phyloP scores from a whole-genome alignment of 1,139 yeast species.

The Suhomyces coccinellae region DNA sequence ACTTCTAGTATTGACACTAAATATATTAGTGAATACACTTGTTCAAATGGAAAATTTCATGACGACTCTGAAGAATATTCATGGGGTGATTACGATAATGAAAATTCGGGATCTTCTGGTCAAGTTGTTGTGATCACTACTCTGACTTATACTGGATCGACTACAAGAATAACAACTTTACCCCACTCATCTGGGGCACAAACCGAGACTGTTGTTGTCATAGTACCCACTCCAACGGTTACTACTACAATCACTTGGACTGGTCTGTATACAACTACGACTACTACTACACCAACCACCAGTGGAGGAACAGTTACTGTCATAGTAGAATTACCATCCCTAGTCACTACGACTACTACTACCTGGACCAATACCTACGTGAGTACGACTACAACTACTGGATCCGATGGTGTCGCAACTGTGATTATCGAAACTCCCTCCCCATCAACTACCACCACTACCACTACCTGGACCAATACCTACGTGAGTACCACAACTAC shows the following conservation, averaged over 20 bases:
- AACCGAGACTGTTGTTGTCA: conserved; percentile 16
- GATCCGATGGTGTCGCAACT: conserved; percentile 17
- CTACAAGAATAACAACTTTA: conserved; percentile 15
- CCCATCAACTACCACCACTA: conserved; percentile 15
- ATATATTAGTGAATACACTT: neutral
- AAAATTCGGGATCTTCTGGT: conserved; percentile 21
- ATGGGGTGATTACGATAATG: conserved; percentile 12
- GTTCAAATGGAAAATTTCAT: neutral
- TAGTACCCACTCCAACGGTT: conserved; percentile 17
- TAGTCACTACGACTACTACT: conserved; percentile 5
- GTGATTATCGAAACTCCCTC: conserved; percentile 20
- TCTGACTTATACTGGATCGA: conserved; percentile 17
- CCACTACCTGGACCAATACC: conserved; percentile 2
- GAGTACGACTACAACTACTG: conserved; percentile 13
- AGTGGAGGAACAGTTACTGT: conserved; percentile 12
- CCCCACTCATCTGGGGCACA: conserved; percentile 13
- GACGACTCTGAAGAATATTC: neutral
- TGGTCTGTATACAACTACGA: conserved; percentile 8
- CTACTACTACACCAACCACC: conserved; percentile 11
- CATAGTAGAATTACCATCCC: conserved; percentile 14
- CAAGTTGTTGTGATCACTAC: conserved; percentile 18
- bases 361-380: conserved; percentile 1
- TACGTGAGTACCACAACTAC: conserved; percentile 12
- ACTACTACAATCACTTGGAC: conserved; percentile 15
- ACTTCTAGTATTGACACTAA: neutral